Base-by-base conservation (phyloP, 2,329 filamentous ascomycete genomes). In the Penicillium brasilianum region DNA sequence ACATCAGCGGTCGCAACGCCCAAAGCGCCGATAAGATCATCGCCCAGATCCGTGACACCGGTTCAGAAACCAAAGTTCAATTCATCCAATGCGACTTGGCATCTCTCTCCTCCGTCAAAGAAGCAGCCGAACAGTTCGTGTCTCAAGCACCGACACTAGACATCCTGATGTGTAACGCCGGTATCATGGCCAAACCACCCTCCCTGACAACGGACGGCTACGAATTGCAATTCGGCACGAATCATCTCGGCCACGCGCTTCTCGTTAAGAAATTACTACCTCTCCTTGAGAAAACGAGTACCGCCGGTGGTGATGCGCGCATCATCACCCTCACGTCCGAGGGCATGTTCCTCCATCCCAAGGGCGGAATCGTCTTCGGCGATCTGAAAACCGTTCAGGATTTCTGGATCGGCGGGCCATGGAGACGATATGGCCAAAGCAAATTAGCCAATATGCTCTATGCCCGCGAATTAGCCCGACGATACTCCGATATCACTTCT, bases 391-490 rank as follows among this genome's bases (percentile, higher is more conserved):
- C 67, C 8, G 28, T 30, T 0, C 61, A 67, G 28, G 36, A 64
- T 6, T 58, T 62, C 34, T 50, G 39, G 39, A 13, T 60, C 3
- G 57, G 59, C 2, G 74, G 70, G 9, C 30, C 49, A 11, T 78
- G 76, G 71, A 60, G 62, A 5, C 71, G 76, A 14, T 81, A 81
- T 63, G 81, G 78, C 0, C 79, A 82, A 62, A 78, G 75, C 50
- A 84, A 85, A 65, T 69, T 84, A 2, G 83, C 83, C 0, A 80
- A 83, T 61, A 66, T 83, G 4, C 71, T 83, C 2, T 82, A 78
- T 66, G 72, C 78, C 3, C 67, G 70, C 9, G 75, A 80, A 53
- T 66, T 84, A 3, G 76, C 80, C 1, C 64, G 69, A 36, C 74
- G 71, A 11, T 76, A 81, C 53, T 75, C 78, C 0, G 61, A 67